Percentiles rank a stretch among this genome's conserved stretches.
Evolutionary conservation across 2,329 filamentous ascomycete genomes (phyloP).

Genomic region (Exserohilum turcica): DNA sequence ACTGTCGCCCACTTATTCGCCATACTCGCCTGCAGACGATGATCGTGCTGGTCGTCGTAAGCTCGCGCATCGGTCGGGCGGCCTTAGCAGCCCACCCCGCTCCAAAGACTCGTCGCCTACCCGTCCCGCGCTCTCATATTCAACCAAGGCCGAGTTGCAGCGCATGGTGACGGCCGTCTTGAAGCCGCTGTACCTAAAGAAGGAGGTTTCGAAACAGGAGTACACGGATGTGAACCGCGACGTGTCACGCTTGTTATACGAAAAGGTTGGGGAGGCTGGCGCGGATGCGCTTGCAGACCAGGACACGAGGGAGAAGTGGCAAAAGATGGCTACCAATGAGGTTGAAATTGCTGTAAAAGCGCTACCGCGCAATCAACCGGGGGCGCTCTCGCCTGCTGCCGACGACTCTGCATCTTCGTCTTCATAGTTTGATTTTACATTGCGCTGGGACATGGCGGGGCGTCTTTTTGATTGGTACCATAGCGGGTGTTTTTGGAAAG

Average conservation of each 20-base stretch:
- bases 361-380: slow-evolving; percentile 23
- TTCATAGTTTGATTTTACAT: slow-evolving; percentile 18
- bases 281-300: slow-evolving; percentile 63
- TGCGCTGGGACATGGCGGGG: not conserved
- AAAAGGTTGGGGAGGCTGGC: slow-evolving; percentile 58
- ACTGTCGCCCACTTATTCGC: slow-evolving; percentile 75
- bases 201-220: slow-evolving; percentile 81
- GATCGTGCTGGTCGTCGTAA: slow-evolving; percentile 46
- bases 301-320: slow-evolving; percentile 70
- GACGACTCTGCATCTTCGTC: slow-evolving; percentile 40
- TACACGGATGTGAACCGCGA: slow-evolving; percentile 91
- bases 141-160: slow-evolving; percentile 86
- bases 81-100: slow-evolving; percentile 51
- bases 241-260: slow-evolving; percentile 87
- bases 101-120: slow-evolving; percentile 71
- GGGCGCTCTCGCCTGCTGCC: slow-evolving; percentile 28
- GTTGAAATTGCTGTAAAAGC: slow-evolving; percentile 71
- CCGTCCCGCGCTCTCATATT: slow-evolving; percentile 70
- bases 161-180: slow-evolving; percentile 83
- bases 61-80: slow-evolving; percentile 37
- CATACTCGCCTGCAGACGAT: slow-evolving; percentile 58
- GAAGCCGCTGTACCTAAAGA: slow-evolving; percentile 80
- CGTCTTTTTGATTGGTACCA: not conserved
- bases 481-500: slow-evolving; percentile 1
- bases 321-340: slow-evolving; percentile 76